Base-by-base conservation (phyloP, 2,329 filamentous ascomycete species). In the Leptographium galeiforme region DNA sequence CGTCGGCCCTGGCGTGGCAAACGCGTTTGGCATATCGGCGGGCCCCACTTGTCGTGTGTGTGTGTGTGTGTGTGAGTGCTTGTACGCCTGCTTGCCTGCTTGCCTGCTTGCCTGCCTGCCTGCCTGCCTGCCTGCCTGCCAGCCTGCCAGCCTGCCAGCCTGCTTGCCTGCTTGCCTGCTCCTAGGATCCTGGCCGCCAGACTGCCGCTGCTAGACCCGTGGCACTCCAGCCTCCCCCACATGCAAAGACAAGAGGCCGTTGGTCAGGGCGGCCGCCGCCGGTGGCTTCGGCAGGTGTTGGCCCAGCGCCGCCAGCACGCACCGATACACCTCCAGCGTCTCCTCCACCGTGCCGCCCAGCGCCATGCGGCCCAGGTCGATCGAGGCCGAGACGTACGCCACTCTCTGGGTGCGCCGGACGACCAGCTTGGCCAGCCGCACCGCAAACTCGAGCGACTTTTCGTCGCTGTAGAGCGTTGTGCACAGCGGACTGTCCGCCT, bases 321-420 rank as follows among this genome's bases (percentile, higher is more conserved):
- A 78, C 62, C 79, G 81, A 61, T 96, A 84, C 0, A 85, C 88
- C 63, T 91, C 89, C 82, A 96, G 90, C 70, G 97, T 91, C 72
- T 97, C 93, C 64, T 96, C 90, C 8, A 91, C 81, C 0, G 82
- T 86, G 19, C 89, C 85, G 11, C 89, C 89, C 62, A 89, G 78
- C 2, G 84, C 85, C 7, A 83, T 77, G 62, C 76, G 81, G 14
- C 79, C 78, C 58, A 96, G 81, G 59, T 84, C 88, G 62, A 94
- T 81, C 38, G 89, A 95, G 64, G 87, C 94, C 25, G 87, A 87
- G 18, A 97, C 87, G 66, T 96, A 97, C n/a, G 87, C 83, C 0
- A 89, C 89, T 57, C 82, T 78, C 36, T 76, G 72, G 33, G 83
- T 78, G 60, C 80, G 84, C 52, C 81, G 79, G n/a, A 86, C 87